Evolutionary conservation across 352 stramenopile genomes (phyloP).

Genomic region (Phytophthora podocarpi): DNA sequence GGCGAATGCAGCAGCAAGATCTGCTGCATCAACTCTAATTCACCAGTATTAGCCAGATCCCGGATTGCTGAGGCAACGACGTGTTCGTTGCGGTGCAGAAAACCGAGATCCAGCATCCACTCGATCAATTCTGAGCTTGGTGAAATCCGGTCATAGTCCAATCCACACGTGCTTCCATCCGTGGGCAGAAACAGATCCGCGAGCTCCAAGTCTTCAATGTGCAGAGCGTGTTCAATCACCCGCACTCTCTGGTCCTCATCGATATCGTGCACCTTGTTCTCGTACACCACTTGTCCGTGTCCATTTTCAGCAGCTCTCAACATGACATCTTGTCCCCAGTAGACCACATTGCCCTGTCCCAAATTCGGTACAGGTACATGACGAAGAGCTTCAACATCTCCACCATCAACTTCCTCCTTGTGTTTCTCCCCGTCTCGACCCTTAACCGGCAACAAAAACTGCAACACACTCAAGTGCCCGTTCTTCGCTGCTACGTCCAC

Average conservation of each 20-base stretch:
- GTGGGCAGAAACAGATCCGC: not conserved
- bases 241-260: not conserved
- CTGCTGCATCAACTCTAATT: slow-evolving; percentile 21
- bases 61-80: slow-evolving; percentile 3
- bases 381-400: no score
- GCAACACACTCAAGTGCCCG: not conserved
- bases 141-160: slow-evolving; percentile 1
- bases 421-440: no score
- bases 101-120: slow-evolving; percentile 17
- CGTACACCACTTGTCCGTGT: not conserved
- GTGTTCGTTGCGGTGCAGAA: not conserved
- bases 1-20: slow-evolving; percentile 6
- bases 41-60: not conserved
- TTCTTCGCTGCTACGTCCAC: not conserved
- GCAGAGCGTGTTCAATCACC: not conserved
- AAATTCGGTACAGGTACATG: no score
- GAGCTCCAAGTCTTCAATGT: not conserved
- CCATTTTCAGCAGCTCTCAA: not conserved
- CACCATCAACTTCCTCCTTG: no score
- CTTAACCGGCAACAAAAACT: no score
- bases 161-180: not conserved
- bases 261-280: not conserved
- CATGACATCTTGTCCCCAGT: not conserved
- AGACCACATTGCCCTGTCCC: not conserved
- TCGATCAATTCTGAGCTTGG: slow-evolving; percentile 11